phyloP scores from a whole-genome alignment of 2,329 filamentous ascomycete genomes.

The Sarocladium strictum region DNA sequence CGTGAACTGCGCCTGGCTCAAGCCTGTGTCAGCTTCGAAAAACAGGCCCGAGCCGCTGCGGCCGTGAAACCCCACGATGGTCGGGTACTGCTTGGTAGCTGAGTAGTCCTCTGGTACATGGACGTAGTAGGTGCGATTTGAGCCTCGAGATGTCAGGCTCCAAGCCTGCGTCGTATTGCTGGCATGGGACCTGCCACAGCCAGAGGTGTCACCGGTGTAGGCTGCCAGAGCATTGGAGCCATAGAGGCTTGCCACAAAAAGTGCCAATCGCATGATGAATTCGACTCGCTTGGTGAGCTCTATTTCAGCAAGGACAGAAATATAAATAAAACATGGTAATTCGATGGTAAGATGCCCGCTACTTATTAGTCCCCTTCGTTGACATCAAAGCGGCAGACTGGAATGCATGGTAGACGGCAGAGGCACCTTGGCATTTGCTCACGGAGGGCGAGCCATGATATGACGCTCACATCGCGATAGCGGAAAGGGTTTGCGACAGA shows the following conservation, averaged over 20 bases:
- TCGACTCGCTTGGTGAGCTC: too few relatives aligned
- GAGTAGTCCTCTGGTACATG: conserved; percentile 35
- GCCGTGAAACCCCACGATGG: conserved; percentile 42
- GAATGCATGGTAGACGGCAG: too few relatives aligned
- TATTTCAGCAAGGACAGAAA: too few relatives aligned
- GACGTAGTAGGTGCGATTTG: conserved; percentile 32
- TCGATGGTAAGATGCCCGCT: too few relatives aligned
- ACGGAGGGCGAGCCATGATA: too few relatives aligned
- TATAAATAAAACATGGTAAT: too few relatives aligned
- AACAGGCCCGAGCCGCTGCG: conserved; percentile 34
- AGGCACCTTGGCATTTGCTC: too few relatives aligned
- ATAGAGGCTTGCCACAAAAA: background rate
- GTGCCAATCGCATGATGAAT: background rate
- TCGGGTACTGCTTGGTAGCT: conserved; percentile 29
- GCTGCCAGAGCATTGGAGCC: background rate
- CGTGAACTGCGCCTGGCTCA: conserved; percentile 22
- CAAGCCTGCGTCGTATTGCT: conserved; percentile 23
- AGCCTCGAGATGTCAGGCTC: conserved; percentile 29
- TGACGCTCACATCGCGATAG: too few relatives aligned
- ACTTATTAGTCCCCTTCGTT: too few relatives aligned
- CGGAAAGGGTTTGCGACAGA: too few relatives aligned
- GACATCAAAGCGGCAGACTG: too few relatives aligned
- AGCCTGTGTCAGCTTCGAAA: conserved; percentile 34
- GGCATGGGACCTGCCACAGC: conserved; percentile 26
- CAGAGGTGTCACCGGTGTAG: conserved; percentile 10